Evolutionary conservation across 2,329 filamentous ascomycete species (phyloP), one percentile per base, ranked within the genome.

Genomic region (Graphiopsis chlorocephala): DNA sequence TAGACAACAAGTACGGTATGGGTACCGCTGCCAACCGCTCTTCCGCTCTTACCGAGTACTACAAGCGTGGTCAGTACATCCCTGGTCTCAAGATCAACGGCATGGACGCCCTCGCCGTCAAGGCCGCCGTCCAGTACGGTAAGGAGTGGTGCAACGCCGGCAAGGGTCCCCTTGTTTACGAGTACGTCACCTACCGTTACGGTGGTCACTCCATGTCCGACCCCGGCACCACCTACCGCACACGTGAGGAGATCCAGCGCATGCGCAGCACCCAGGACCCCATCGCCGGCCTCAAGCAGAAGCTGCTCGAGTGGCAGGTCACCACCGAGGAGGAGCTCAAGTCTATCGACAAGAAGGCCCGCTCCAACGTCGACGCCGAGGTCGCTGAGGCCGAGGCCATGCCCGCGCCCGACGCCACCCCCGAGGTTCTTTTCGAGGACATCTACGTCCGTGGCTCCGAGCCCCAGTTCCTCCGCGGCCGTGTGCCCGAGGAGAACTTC

Each of bases 1-100:
- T 65, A 97, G 93, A 99, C 88, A 99, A 99, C 90, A 99, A 99
- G 84, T 99, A 99, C 80, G 95, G 95, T 80, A 99, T 99, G 95
- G 95, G 95, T 83, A 99, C 95, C 69, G 91, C 95, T 67, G 94
- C 95, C 72, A 90, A 90, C 81, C 93, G 95, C 75, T 93, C 95
- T 67, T 94, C 95, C 67, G 95, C 95, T 74, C 83, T 97, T 78
- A 98, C 95, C 80, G 95, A 99, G 81, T 99, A 99, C 89, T 98
- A 99, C 88, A 98, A 98, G 90, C 94, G 95, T 83, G 95, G 95
- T 72, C 95, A 99, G 84, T 99, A 98, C 86, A 99, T 99, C 72
- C 94, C 95, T 65, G 95, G 95, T 84, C 88, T 99, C 75, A 99
- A 99, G 88, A 92, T 99, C 81, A 99, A 99, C 83, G 95, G 92